phyloP scores from a whole-genome alignment of 139 green algal genomes.

The Mesostigma viride region DNA sequence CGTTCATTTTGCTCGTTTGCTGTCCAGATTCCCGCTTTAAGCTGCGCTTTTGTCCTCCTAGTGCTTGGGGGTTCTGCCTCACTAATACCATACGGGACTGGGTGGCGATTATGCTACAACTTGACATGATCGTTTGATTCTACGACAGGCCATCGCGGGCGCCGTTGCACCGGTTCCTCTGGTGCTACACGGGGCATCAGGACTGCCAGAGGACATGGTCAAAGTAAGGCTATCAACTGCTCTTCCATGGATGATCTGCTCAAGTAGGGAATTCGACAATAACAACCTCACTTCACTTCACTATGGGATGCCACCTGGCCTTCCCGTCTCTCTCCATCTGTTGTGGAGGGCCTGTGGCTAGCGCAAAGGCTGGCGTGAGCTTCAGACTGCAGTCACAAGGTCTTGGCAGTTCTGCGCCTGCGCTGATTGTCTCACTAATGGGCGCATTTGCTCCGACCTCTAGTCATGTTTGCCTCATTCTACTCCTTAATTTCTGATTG shows the following conservation, averaged over 20 bases:
- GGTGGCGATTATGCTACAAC: too few relatives aligned
- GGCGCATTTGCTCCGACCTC: neutral
- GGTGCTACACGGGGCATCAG: slow-evolving; percentile 34
- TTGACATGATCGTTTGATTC: too few relatives aligned
- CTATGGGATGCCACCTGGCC: neutral
- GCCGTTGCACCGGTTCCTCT: too few relatives aligned
- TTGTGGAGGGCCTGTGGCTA: neutral
- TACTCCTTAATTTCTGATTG: too few relatives aligned
- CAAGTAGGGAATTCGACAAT: neutral
- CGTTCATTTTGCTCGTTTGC: too few relatives aligned
- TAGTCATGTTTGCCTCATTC: neutral
- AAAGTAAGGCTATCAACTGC: slow-evolving; percentile 8
- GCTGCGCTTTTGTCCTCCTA: too few relatives aligned
- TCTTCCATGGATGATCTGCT: neutral
- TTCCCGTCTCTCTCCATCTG: neutral
- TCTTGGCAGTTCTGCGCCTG: neutral
- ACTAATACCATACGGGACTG: too few relatives aligned
- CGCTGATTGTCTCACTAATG: neutral
- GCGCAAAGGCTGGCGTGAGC: neutral
- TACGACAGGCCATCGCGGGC: too few relatives aligned
- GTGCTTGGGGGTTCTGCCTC: too few relatives aligned
- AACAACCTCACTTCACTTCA: neutral
- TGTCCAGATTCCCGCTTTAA: too few relatives aligned
- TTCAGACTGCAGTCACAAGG: neutral
- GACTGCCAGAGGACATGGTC: slow-evolving; percentile 21